Evolutionary conservation across 192 early-diverging fungal genomes (phyloP).

Genomic region (Entophlyctis luteolus): DNA sequence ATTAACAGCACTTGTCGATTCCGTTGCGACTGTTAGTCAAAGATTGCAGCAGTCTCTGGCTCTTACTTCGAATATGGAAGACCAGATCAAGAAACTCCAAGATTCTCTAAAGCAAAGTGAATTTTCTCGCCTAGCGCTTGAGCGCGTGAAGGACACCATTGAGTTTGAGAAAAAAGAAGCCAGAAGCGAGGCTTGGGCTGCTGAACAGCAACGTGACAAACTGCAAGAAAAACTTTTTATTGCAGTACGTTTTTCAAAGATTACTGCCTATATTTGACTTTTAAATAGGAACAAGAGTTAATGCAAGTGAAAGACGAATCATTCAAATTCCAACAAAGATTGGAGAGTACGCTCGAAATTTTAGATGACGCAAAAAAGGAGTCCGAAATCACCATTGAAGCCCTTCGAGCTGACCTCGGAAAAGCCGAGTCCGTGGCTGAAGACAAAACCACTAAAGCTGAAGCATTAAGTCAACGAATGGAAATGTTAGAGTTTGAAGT

Average conservation of each 20-base stretch:
- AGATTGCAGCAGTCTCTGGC: no score
- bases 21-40: no score
- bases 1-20: no score
- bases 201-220: neutral
- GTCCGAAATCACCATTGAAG: no score
- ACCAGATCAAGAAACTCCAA: neutral
- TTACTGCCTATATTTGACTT: neutral
- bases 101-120: neutral
- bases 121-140: neutral
- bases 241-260: neutral
- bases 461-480: neutral
- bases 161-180: conserved; percentile 2
- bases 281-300: neutral
- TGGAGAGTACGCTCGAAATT: neutral
- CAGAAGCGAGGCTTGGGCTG: neutral
- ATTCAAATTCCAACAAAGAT: no score
- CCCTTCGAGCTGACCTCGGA: neutral
- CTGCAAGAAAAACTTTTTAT: neutral
- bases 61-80: neutral
- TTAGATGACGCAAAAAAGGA: neutral
- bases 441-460: neutral
- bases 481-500: no score
- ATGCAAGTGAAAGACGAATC: neutral
- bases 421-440: neutral
- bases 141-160: conserved; percentile 2